These are phyloP conservation scores for Cystobasidium tubakii DNA, from an alignment of 768 basidiomycete species.

Conservation along the genomic window DNA sequence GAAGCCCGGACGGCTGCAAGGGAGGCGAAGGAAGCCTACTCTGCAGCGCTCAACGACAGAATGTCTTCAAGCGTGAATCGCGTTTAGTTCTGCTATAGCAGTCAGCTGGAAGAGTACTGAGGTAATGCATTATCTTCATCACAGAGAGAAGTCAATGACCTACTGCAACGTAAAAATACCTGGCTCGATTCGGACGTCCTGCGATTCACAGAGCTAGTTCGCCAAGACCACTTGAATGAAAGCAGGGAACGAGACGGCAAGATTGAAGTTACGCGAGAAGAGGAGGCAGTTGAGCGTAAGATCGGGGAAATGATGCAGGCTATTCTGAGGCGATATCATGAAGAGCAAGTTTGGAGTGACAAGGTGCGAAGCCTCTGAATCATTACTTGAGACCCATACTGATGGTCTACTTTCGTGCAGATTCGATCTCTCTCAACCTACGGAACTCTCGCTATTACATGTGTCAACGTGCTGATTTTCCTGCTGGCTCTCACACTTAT, in stretches of 20 bases:
- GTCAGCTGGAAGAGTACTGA: no score
- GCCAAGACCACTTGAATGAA: conserved; percentile 80
- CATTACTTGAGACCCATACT: not conserved
- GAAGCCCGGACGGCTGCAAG: conserved; percentile 63
- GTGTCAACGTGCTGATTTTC: conserved; percentile 84
- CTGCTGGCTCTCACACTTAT: conserved; percentile 80
- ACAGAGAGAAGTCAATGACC: conserved; percentile 91
- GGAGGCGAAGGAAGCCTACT: conserved; percentile 68
- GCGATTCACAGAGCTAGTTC: conserved; percentile 81
- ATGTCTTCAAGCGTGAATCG: conserved; percentile 12
- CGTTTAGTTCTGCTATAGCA: no score
- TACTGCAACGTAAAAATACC: conserved; percentile 83
- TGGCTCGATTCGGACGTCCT: conserved; percentile 86
- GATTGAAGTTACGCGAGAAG: conserved; percentile 60
- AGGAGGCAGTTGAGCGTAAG: conserved; percentile 74
- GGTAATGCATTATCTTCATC: conserved; percentile 49
- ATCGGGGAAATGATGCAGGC: conserved; percentile 66
- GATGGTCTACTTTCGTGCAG: conserved; percentile 32
- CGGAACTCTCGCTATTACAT: conserved; percentile 75
- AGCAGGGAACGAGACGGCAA: conserved; percentile 71
- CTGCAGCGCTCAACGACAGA: conserved; percentile 58
- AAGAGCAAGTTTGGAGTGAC: conserved; percentile 98
- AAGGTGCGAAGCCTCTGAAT: conserved; percentile 53
- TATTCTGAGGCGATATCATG: conserved; percentile 83
- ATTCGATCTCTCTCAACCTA: conserved; percentile 93